Percentiles rank a stretch among this genome's conserved stretches.
phyloP scores from a whole-genome alignment of 495 filamentous ascomycete species.

The Emericellopsis terricola region DNA sequence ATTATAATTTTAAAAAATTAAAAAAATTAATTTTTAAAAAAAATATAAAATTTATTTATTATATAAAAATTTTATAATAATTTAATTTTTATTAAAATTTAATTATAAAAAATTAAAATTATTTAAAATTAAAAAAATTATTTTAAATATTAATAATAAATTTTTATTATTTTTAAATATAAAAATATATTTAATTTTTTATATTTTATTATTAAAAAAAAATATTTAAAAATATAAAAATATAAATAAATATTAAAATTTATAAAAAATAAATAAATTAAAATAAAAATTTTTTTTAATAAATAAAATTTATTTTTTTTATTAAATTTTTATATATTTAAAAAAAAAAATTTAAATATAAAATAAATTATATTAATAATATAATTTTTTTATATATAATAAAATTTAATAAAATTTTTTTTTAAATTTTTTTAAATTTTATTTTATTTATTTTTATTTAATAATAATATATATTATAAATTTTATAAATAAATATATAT shows the following conservation, averaged over 20 bases:
- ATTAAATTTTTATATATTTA: conserved; percentile 1
- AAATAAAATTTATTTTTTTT: not conserved
- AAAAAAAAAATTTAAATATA: conserved; percentile 2
- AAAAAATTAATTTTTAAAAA: not conserved
- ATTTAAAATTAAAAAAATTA: not conserved
- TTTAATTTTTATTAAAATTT: no score
- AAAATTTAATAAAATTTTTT: not conserved
- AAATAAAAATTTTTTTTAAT: not conserved
- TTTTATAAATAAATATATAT: not conserved
- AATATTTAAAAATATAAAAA: not conserved
- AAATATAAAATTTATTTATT: no score
- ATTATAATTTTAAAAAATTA: not conserved
- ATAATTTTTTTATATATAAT: not conserved
- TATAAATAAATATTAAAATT: not conserved
- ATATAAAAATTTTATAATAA: no score
- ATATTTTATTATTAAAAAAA: not conserved
- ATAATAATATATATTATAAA: no score
- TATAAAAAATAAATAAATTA: not conserved
- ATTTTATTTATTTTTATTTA: no score
- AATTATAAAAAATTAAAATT: not conserved
- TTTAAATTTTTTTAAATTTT: not conserved
- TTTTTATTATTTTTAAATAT: not conserved
- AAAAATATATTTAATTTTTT: no score
- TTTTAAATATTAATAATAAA: not conserved
- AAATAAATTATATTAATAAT: conserved; percentile 1